These are phyloP conservation scores for Drechmeria coniospora DNA, from an alignment of 2,329 filamentous ascomycete genomes.

Conservation along the genomic window DNA sequence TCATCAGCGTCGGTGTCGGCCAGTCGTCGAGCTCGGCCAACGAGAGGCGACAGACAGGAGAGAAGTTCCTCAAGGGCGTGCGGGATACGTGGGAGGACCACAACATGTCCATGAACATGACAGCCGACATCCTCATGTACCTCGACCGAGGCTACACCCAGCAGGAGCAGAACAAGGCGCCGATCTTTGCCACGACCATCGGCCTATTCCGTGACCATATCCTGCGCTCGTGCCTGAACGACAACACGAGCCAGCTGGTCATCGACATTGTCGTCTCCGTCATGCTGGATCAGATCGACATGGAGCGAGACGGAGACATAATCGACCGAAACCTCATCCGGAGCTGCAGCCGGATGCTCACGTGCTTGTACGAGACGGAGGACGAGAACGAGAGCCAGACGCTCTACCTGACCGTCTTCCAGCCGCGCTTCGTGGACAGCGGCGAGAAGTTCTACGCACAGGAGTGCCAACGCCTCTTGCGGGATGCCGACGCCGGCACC, in stretches of 20 bases:
- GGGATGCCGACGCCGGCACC: slow-evolving; percentile 61
- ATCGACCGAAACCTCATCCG: slow-evolving; percentile 74
- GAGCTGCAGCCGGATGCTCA: slow-evolving; percentile 78
- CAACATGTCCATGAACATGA: slow-evolving; percentile 89
- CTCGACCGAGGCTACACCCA: slow-evolving; percentile 76
- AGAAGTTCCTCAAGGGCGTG: slow-evolving; percentile 64
- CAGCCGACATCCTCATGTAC: slow-evolving; percentile 92
- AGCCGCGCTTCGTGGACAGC: slow-evolving; percentile 56
- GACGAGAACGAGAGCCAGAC: slow-evolving; percentile 64
- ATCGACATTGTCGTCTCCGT: slow-evolving; percentile 66
- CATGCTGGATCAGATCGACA: slow-evolving; percentile 76
- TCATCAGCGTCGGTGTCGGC: slow-evolving; percentile 46
- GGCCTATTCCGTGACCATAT: slow-evolving; percentile 79
- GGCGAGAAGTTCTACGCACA: slow-evolving; percentile 59
- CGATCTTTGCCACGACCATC: slow-evolving; percentile 75
- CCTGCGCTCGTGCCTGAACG: slow-evolving; percentile 42
- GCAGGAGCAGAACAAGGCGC: slow-evolving; percentile 49
- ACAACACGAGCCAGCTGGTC: slow-evolving; percentile 34
- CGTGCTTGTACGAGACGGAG: slow-evolving; percentile 69
- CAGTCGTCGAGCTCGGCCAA: slow-evolving; percentile 49
- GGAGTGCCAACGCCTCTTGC: slow-evolving; percentile 61
- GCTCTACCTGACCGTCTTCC: slow-evolving; percentile 72
- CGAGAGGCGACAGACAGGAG: slow-evolving; percentile 66
- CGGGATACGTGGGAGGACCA: slow-evolving; percentile 78
- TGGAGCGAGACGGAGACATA: slow-evolving; percentile 81